Base-by-base conservation (phyloP, 345 rosid genomes). In the Lepidium africanum region DNA sequence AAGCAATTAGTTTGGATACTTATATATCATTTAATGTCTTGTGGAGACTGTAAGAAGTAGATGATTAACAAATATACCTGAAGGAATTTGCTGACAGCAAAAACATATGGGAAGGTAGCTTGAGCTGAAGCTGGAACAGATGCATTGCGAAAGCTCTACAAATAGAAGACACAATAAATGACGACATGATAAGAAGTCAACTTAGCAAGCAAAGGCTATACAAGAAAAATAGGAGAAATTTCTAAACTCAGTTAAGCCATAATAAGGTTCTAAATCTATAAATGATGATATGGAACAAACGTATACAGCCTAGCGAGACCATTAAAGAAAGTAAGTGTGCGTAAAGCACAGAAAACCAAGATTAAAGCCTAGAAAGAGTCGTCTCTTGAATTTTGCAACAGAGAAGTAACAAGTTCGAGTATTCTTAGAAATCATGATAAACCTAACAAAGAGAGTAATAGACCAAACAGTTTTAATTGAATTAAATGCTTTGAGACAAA, bases 71-170 rank as follows among this genome's bases (percentile, higher is more conserved):
- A 52, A 63, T 21, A 21, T 69, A 94, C 99, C 97, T 87, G 93
- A 52, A 91, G 80, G 76, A 52, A 94, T 84, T 89, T 86, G 87
- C 96, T 91, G 68, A 89, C 95, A 50, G 84, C 80, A 81, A 94
- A 89, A 15, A 78, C 55, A 59, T 86, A 94, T 42, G 95, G 92
- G 76, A 89, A 94, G 48, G 97, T 82, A 37, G 99, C 92, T 72
- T 87, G 96, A 32, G 87, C 54, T 3, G 91, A 87, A 61, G 82
- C 46, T 41, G 87, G 87, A 59, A 91, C 83, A 46, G 96, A 65
- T 41, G 97, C 92, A 54, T 91, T 94, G 81, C 82, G 80, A 70
- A 91, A 91, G 69, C 82, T 86, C 99, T 94, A 70, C 67, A 75
- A 64, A 60, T 52, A 27, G 39, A 39, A 62, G 68, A 63, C 25